phyloP scores from a whole-genome alignment of 129 eudicot genomes.

The Saposhnikovia divaricata region DNA sequence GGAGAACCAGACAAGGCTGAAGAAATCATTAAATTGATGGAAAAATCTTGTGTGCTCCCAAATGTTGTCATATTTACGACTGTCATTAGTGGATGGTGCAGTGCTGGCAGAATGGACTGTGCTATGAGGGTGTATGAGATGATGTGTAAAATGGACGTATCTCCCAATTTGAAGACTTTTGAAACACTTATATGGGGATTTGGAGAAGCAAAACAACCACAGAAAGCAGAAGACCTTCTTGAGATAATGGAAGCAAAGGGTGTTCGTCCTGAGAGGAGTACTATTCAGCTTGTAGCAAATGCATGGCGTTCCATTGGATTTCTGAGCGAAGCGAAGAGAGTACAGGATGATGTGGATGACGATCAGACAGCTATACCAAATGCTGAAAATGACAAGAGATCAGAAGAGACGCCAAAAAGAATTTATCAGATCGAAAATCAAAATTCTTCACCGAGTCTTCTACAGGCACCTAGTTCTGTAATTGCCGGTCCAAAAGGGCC shows the following conservation, averaged over 20 bases:
- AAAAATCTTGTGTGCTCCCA: slow-evolving; percentile 43
- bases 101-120: slow-evolving; percentile 70
- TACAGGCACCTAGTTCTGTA: slow-evolving; percentile 9
- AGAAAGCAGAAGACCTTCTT: slow-evolving; percentile 79
- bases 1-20: slow-evolving; percentile 86
- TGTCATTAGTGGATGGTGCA: slow-evolving; percentile 95
- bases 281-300: slow-evolving; percentile 68
- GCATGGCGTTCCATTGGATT: slow-evolving; percentile 86
- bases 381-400: slow-evolving; percentile 10
- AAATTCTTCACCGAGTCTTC: slow-evolving; percentile 6
- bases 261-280: slow-evolving; percentile 39
- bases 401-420: slow-evolving; percentile 5
- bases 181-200: slow-evolving; percentile 95
- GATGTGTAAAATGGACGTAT: slow-evolving; percentile 55
- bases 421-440: neutral
- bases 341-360: slow-evolving; percentile 25
- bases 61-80: slow-evolving; percentile 88
- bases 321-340: slow-evolving; percentile 44
- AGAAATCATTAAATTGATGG: slow-evolving; percentile 47
- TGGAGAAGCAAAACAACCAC: slow-evolving; percentile 85
- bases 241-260: slow-evolving; percentile 52
- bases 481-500: slow-evolving; percentile 27
- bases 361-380: slow-evolving; percentile 6
- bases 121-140: slow-evolving; percentile 46
- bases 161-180: slow-evolving; percentile 73